Evolutionary conservation across 805 yeast genomes (phyloP), one percentile per base, ranked within the genome.

Genomic region (Starmerella kuoi): DNA sequence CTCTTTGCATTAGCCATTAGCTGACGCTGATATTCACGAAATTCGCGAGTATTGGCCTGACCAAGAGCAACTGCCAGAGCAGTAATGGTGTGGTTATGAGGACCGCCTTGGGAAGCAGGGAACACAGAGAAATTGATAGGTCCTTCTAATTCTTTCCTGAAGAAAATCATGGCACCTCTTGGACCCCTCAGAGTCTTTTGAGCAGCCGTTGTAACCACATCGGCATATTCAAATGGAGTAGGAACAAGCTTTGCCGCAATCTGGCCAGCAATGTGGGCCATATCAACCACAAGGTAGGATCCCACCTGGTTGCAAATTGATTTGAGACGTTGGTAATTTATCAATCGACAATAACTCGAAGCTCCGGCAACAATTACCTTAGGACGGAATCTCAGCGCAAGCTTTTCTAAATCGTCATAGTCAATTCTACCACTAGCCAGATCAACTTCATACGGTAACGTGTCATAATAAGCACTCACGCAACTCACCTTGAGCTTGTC

Each of bases 61-160:
- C 86, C 86, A 62, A 91, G 75, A 35, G 98, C 97, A 48, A 87
- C 91, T 14, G 97, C 95, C 58, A 91, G 69, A 20, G 98, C 97
- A 53, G 95, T 79, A 60, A 91, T 91, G 51, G 98, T 91, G 68
- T 91, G 98, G 71, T 91, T 91, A 67, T 91, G 97, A 56, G 98
- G 98, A 61, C 98, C 98, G 70, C 98, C 98, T 70, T 91, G 98
- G 63, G 88, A 96, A 53, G 95, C 97, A 55, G 98, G 98, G 86
- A 91, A 91, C 41, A 91, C 98, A 7, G 95, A 85, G 65, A 91
- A 91, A 71, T 91, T 91, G 65, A 91, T 86, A 59, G 85, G 84
- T 61, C 78, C 81, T 65, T 91, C 97, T 64, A 88, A 76, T 56
- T 91, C 96, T 65, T 82, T 84, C 72, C 95, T 81, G 76, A 79